phyloP scores from a whole-genome alignment of 2,329 filamentous ascomycete genomes.

The Pseudopyrenochaeta lycopersici region DNA sequence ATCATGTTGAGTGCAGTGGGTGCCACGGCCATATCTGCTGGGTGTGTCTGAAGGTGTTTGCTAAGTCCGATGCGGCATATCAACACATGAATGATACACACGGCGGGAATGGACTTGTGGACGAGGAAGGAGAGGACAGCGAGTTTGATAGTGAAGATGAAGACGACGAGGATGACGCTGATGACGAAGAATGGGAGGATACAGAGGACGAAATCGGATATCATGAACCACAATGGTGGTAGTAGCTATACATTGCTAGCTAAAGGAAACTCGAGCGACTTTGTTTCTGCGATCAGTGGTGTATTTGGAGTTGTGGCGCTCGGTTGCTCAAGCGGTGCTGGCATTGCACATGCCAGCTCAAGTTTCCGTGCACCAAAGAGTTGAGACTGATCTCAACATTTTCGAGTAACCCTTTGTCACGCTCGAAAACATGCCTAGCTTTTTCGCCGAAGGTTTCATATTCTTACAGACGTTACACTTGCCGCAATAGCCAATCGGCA shows the following conservation, averaged over 20 bases:
- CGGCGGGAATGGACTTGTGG: slow-evolving; percentile 7
- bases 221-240: not conserved
- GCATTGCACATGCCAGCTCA: too few species aligned
- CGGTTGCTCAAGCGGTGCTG: too few species aligned
- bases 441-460: too few species aligned
- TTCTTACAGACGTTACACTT: too few species aligned
- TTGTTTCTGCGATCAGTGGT: not conserved
- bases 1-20: slow-evolving; percentile 55
- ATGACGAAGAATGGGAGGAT: slow-evolving; percentile 1
- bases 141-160: not conserved
- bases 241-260: not conserved
- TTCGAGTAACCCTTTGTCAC: too few species aligned
- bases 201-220: not conserved
- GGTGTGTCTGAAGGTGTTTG: slow-evolving; percentile 23
- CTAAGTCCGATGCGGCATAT: slow-evolving; percentile 6
- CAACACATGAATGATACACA: slow-evolving; percentile 15
- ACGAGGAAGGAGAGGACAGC: not conserved
- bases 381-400: too few species aligned
- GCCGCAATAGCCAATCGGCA: too few species aligned
- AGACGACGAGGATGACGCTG: not conserved
- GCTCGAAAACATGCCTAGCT: too few species aligned
- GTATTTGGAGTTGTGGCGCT: not conserved
- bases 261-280: not conserved
- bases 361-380: too few species aligned
- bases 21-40: slow-evolving; percentile 26